These are phyloP conservation scores for Sporormia fimetaria DNA, from an alignment of 495 filamentous ascomycete species.

Conservation along the genomic window DNA sequence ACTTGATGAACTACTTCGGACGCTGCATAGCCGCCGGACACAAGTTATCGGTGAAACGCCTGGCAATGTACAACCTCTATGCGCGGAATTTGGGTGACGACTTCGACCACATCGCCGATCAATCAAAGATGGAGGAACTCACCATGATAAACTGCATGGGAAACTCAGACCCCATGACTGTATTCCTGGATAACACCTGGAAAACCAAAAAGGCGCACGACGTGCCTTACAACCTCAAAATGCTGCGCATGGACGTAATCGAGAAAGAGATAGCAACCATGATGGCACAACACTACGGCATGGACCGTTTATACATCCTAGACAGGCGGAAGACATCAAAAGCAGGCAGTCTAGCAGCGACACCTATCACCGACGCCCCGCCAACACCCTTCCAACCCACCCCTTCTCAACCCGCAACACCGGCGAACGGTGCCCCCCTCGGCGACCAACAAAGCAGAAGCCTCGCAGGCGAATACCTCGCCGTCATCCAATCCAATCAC, in stretches of 20 bases:
- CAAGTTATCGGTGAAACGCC: slow-evolving; percentile 37
- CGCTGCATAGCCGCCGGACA: slow-evolving; percentile 39
- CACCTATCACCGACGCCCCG: slow-evolving; percentile 6
- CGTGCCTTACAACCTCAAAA: slow-evolving; percentile 23
- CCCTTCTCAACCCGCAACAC: slow-evolving; percentile 8
- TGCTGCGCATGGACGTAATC: slow-evolving; percentile 37
- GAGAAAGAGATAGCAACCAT: slow-evolving; percentile 25
- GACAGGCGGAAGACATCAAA: slow-evolving; percentile 6
- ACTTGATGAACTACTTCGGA: slow-evolving; percentile 46
- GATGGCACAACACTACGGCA: slow-evolving; percentile 6
- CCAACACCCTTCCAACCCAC: slow-evolving; percentile 2
- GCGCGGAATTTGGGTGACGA: slow-evolving; percentile 38
- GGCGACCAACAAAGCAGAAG: slow-evolving; percentile 14
- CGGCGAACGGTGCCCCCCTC: slow-evolving; percentile 1
- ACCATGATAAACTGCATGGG: slow-evolving; percentile 41
- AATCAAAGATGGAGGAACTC: slow-evolving; percentile 35
- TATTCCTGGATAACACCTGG: slow-evolving; percentile 48
- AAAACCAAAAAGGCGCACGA: slow-evolving; percentile 26
- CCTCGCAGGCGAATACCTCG: slow-evolving; percentile 29
- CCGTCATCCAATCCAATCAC: slow-evolving; percentile 33
- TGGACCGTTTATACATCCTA: slow-evolving; percentile 30
- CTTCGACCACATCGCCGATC: slow-evolving; percentile 36
- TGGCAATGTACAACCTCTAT: slow-evolving; percentile 48
- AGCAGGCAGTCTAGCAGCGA: slow-evolving; percentile 12
- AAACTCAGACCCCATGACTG: slow-evolving; percentile 37